Base-by-base conservation (phyloP, 768 basidiomycete genomes). In the Collybia sordida region DNA sequence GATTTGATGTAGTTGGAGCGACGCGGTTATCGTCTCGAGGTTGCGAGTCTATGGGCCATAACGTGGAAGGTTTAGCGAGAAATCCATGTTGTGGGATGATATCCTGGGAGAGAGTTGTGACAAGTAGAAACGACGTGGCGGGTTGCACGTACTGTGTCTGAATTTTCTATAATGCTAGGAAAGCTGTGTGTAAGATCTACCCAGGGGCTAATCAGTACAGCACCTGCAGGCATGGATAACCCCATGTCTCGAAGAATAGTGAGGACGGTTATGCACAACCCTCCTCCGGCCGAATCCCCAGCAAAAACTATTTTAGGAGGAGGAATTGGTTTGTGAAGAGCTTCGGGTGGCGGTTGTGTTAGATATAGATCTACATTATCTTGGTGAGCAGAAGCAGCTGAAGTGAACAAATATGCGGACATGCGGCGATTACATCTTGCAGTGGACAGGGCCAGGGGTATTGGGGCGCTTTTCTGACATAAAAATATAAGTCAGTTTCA, bases 131-230 rank as follows among this genome's bases (percentile, higher is more conserved):
- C 34, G 18, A 28, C 23, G 11, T 7, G 2, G 39, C 0, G 34
- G 22, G 11, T 31, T 40, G 9, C 19, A 64, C 75, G 40, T 48
- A 83, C 88, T 8, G 85, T 85, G 5, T 69, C 69, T 0, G 76
- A 77, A 60, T 93, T 90, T 38, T 76, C 56, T 70, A 89, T 77
- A 34, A 90, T 81, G 56, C 83, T 85, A 0, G 88, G 86, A 61
- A 94, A 90, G 45, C 82, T 86, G 59, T 93, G 90, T 0, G 89
- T 92, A n/a, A 94, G 70, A 63, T 93, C 90, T 11, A 86, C 81
- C 84, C 90, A 92, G 2, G 90, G 90, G 49, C 83, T 86, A 55
- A 92, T 88, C 19, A 92, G 70, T 3, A 89, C 81, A 0, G 84
- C 88, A 1, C 89, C 91, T 1, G 88, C 83, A 3, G 90, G 89